phyloP scores from a whole-genome alignment of 2,329 filamentous ascomycete species.

The Ilyonectria destructans region DNA sequence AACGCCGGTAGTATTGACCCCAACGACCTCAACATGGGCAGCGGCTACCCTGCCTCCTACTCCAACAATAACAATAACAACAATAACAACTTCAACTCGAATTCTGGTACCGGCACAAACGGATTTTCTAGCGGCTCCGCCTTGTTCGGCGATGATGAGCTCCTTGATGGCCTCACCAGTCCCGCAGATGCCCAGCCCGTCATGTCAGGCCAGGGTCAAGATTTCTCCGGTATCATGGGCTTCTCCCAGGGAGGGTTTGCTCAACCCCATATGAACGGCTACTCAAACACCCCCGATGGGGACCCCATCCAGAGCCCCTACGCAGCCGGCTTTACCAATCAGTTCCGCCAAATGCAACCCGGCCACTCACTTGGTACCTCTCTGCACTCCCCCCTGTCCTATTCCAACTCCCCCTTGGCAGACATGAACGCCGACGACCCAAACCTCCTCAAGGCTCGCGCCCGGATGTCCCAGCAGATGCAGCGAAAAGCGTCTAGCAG shows the following conservation, averaged over 20 bases:
- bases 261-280: slow-evolving; percentile 82
- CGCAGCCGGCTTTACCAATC: slow-evolving; percentile 83
- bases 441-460: slow-evolving; percentile 74
- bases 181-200: slow-evolving; percentile 68
- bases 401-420: slow-evolving; percentile 58
- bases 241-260: slow-evolving; percentile 73
- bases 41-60: slow-evolving; percentile 74
- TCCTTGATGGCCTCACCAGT: slow-evolving; percentile 81
- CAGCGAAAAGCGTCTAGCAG: slow-evolving; percentile 82
- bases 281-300: slow-evolving; percentile 92
- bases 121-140: slow-evolving; percentile 86
- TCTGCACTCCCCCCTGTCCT: slow-evolving; percentile 59
- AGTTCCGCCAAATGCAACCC: slow-evolving; percentile 81
- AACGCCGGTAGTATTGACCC: slow-evolving; percentile 82
- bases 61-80: slow-evolving; percentile 63
- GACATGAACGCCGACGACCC: slow-evolving; percentile 70
- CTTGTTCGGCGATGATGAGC: slow-evolving; percentile 89
- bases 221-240: slow-evolving; percentile 73
- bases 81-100: slow-evolving; percentile 70
- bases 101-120: slow-evolving; percentile 72
- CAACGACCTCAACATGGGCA: slow-evolving; percentile 83
- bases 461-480: slow-evolving; percentile 74
- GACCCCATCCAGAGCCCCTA: slow-evolving; percentile 95
- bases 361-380: slow-evolving; percentile 71
- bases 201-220: slow-evolving; percentile 69